Conservation (phyloP, 2,329 filamentous ascomycete genomes). For the Pseudogymnoascus sp. region DNA sequence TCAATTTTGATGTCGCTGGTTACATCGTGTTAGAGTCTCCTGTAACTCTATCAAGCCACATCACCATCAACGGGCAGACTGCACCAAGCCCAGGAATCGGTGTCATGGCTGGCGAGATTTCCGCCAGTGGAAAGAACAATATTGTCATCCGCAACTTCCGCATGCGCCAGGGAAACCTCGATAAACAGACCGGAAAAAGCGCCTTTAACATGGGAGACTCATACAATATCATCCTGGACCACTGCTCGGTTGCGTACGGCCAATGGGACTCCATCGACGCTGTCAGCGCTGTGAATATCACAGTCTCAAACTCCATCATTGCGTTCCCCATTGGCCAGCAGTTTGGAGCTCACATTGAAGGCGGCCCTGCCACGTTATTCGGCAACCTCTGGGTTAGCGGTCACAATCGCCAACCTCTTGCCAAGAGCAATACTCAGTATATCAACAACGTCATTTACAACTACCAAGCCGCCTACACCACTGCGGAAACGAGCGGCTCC, state of each 20-base stretch:
- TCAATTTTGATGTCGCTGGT: constrained; percentile 39
- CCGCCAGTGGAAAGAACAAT: constrained; percentile 24
- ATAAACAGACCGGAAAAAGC: constrained; percentile 43
- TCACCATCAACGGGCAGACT: constrained; percentile 41
- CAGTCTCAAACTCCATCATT: constrained; percentile 42
- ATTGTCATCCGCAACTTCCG: constrained; percentile 48
- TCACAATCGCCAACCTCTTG: constrained; percentile 49
- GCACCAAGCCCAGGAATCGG: constrained; percentile 37
- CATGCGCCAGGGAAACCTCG: constrained; percentile 45
- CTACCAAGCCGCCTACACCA: constrained; percentile 48
- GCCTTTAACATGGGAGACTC: constrained; percentile 46
- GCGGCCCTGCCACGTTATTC: constrained; percentile 44
- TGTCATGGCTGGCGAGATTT: constrained; percentile 28
- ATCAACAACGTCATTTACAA: constrained; percentile 46
- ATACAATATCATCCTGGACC: constrained; percentile 48
- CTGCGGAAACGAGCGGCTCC: constrained; percentile 40
- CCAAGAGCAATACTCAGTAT: constrained; percentile 50
- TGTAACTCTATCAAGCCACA: constrained; percentile 34
- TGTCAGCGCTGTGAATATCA: constrained; percentile 37
- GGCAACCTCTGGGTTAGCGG: constrained; percentile 50
- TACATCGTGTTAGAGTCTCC: constrained; percentile 37
- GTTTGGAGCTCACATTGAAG: constrained; percentile 45
- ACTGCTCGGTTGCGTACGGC: constrained; percentile 46
- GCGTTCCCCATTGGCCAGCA: constrained; percentile 39
- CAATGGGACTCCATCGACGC: constrained; percentile 47